A percentile compares a stretch with the other conserved stretches of the same genome.
These are phyloP conservation scores for Cryptococcus neoformans DNA, from an alignment of 1,284 basidiomycete species.

Conservation along the genomic window DNA sequence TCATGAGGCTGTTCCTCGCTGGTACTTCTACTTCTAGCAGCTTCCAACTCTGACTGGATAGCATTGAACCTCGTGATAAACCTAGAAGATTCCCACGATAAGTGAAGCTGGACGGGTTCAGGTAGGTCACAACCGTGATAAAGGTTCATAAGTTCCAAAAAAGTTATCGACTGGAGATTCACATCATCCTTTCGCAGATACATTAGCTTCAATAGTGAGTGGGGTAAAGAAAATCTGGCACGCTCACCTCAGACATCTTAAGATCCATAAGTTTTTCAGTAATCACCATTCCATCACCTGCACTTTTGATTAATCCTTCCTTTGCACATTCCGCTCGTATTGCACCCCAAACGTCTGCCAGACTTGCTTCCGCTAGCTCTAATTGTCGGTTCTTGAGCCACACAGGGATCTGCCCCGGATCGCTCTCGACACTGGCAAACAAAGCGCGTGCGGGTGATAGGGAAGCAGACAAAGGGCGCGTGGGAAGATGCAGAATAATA, in stretches of 20 bases:
- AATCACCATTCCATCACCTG: slow-evolving; percentile 29
- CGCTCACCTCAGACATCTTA: slow-evolving; percentile 67
- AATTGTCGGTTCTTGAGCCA: slow-evolving; percentile 25
- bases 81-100: slow-evolving; percentile 31
- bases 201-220: not conserved
- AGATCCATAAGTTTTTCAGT: slow-evolving; percentile 51
- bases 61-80: slow-evolving; percentile 44
- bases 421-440: slow-evolving; percentile 23
- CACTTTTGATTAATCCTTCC: slow-evolving; percentile 17
- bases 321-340: slow-evolving; percentile 24
- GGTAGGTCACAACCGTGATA: slow-evolving; percentile 40
- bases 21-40: slow-evolving; percentile 62
- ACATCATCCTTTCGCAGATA: slow-evolving; percentile 32
- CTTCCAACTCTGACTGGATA: slow-evolving; percentile 35
- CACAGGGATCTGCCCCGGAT: slow-evolving; percentile 15
- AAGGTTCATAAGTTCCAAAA: slow-evolving; percentile 36
- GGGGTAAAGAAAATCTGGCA: not conserved
- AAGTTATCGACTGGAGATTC: slow-evolving; percentile 34
- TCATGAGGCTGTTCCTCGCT: slow-evolving; percentile 3
- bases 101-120: slow-evolving; percentile 35
- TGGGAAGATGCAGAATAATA: slow-evolving; percentile 31
- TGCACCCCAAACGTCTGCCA: slow-evolving; percentile 25
- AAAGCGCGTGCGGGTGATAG: slow-evolving; percentile 21
- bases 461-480: slow-evolving; percentile 4
- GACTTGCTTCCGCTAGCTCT: slow-evolving; percentile 30